Evolutionary conservation across 805 yeast genomes (phyloP), one percentile per base, ranked within the genome.

Genomic region (Ogataea glucozyma): DNA sequence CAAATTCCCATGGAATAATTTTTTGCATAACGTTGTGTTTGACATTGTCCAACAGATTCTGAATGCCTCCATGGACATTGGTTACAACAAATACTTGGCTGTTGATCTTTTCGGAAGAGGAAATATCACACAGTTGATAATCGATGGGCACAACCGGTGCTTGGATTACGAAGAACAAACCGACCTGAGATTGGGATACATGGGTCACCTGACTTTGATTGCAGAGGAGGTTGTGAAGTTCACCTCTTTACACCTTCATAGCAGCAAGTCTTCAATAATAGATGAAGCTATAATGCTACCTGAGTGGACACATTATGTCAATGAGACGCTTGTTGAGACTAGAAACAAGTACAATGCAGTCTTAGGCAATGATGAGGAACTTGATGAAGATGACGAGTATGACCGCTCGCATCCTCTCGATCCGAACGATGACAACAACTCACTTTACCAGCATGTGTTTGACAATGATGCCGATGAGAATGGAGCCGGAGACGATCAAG

Each of bases 191-290:
- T 77, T 90, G 29, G 99, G 99, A 0, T 93, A 88, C 60, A 89
- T 90, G 88, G 99, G 99, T n/a, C 99, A 93, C 62, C 67, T 93
- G 50, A 88, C 95, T 6, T 70, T 93, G 39, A 88, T 93, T 43
- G 89, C 96, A 39, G 99, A 93, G 62, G 99, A 93, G 62, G 89
- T 93, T 34, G 96, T 89, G 37, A 93, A 93, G 61, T 93, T 93
- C 62, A 52, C 57, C 13, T 52, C 57, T 5, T 31, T 52, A 14
- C 52, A 49, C 19, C 14, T 52, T 26, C 53, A 48, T 6, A 85
- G 79, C 47, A 63, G 78, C 18, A 73, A 81, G 11, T 75, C 85
- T 2, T 74, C 77, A 3, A 57, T 69, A 4, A 78, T 81, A 16
- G 75, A 73, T 11, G 72, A 69, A 9, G 73, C 76, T 3, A 72